A percentile compares a stretch with the other conserved stretches of the same genome.
These are phyloP conservation scores for Elsinoe perseae DNA, from an alignment of 2,329 filamentous ascomycete genomes.

Conservation along the genomic window DNA sequence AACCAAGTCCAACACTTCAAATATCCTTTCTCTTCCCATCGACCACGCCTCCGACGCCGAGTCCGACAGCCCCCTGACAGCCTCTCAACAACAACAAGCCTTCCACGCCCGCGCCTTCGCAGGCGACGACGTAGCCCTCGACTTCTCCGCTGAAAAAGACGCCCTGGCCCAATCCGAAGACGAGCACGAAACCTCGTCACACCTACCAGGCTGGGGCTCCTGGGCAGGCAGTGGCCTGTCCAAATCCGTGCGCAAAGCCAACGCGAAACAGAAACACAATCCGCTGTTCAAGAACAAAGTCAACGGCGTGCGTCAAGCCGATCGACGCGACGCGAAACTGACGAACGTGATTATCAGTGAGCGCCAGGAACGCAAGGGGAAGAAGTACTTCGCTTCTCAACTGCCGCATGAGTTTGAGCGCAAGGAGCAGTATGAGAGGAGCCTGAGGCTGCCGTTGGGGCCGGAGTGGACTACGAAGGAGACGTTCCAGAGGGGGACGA, in stretches of 20 bases:
- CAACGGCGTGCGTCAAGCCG: conserved; percentile 65
- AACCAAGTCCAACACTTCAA: conserved; percentile 18
- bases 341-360: conserved; percentile 86
- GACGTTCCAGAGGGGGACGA: conserved; percentile 81
- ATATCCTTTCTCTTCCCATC: conserved; percentile 41
- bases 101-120: conserved; percentile 77
- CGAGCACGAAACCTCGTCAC: conserved; percentile 72
- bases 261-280: conserved; percentile 42
- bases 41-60: conserved; percentile 22
- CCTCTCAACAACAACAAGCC: conserved; percentile 50
- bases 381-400: conserved; percentile 74
- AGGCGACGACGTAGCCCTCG: conserved; percentile 70
- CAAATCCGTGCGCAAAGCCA: conserved; percentile 57
- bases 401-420: conserved; percentile 89
- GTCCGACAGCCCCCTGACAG: conserved; percentile 23
- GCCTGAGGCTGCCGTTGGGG: conserved; percentile 76
- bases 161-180: conserved; percentile 66
- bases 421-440: conserved; percentile 80
- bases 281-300: conserved; percentile 53
- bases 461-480: conserved; percentile 96
- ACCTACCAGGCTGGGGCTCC: conserved; percentile 88
- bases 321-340: conserved; percentile 75
- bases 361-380: conserved; percentile 83
- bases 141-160: conserved; percentile 75
- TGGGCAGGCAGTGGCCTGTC: conserved; percentile 83